Conservation (phyloP, 2,329 filamentous ascomycete genomes). For the Trichophyton equinum region DNA sequence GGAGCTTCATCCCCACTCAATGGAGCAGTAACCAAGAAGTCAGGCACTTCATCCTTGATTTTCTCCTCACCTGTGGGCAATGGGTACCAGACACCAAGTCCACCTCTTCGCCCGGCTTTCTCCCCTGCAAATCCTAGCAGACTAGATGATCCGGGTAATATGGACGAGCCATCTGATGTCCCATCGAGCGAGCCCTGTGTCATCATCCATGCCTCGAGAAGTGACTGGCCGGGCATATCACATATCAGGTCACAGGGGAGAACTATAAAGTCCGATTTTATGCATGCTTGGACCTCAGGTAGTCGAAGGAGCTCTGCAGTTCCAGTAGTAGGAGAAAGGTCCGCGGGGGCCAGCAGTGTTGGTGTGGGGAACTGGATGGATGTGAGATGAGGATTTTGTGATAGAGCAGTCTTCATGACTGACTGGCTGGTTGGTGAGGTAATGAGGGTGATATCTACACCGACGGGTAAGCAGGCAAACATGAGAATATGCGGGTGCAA, state of each 20-base stretch:
- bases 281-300: slow-evolving; percentile 63
- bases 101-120: slow-evolving; percentile 55
- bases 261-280: slow-evolving; percentile 78
- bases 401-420: slow-evolving; percentile 35
- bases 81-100: slow-evolving; percentile 81
- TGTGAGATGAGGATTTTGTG: slow-evolving; percentile 39
- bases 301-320: slow-evolving; percentile 81
- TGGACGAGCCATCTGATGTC: slow-evolving; percentile 41
- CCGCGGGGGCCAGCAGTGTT: slow-evolving; percentile 64
- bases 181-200: slow-evolving; percentile 57
- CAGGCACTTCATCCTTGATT: slow-evolving; percentile 82
- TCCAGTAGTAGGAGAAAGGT: slow-evolving; percentile 69
- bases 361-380: slow-evolving; percentile 36
- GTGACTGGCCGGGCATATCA: slow-evolving; percentile 67
- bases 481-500: not conserved
- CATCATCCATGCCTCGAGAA: slow-evolving; percentile 88
- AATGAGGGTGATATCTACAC: slow-evolving; percentile 36
- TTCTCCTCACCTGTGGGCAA: slow-evolving; percentile 55
- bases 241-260: slow-evolving; percentile 90
- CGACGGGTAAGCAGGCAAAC: slow-evolving; percentile 4
- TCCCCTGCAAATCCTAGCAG: slow-evolving; percentile 42
- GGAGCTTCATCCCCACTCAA: slow-evolving; percentile 42
- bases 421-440: slow-evolving; percentile 34
- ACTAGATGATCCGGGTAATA: slow-evolving; percentile 24
- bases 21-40: slow-evolving; percentile 72